Evolutionary conservation across 73 alveolate species (phyloP).

Genomic region (Paramecium sonneborni): DNA sequence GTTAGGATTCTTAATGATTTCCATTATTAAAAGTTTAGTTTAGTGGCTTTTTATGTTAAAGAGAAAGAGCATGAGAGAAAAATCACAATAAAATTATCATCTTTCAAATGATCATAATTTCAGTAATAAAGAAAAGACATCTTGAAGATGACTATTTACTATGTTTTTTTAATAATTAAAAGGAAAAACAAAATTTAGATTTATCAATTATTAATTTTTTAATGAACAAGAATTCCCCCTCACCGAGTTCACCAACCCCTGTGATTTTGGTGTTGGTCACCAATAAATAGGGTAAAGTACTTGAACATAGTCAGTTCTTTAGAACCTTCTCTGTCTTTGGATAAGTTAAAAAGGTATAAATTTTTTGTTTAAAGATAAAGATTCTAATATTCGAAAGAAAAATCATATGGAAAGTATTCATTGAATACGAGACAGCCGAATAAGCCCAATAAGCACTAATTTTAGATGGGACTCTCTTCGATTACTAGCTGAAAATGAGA

Average conservation of each 20-base stretch:
- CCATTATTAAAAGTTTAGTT: constrained; percentile 56
- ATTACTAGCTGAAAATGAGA: constrained; percentile 33
- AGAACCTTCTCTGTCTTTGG: constrained; percentile 50
- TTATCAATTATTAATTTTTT: neutral
- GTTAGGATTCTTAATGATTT: constrained; percentile 69
- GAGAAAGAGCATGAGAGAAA: neutral
- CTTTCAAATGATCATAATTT: neutral
- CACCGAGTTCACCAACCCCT: constrained; percentile 51
- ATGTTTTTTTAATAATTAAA: no score
- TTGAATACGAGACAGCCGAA: constrained; percentile 54
- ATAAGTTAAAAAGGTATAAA: constrained; percentile 7
- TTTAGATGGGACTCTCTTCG: constrained; percentile 61
- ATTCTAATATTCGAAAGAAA: constrained; percentile 55
- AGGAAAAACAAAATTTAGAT: neutral
- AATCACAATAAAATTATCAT: constrained; percentile 31
- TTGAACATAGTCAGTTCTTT: constrained; percentile 52
- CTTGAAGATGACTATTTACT: neutral
- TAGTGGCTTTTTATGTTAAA: constrained; percentile 2
- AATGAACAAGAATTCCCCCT: constrained; percentile 26
- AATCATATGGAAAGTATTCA: constrained; percentile 46
- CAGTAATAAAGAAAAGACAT: neutral
- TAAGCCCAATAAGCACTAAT: neutral
- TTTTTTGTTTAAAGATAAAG: neutral
- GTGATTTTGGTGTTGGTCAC: constrained; percentile 58
- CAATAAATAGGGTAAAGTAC: constrained; percentile 40